Evolutionary conservation across 192 early-diverging fungal species (phyloP).

Genomic region (Chytriomyces hyalinus): DNA sequence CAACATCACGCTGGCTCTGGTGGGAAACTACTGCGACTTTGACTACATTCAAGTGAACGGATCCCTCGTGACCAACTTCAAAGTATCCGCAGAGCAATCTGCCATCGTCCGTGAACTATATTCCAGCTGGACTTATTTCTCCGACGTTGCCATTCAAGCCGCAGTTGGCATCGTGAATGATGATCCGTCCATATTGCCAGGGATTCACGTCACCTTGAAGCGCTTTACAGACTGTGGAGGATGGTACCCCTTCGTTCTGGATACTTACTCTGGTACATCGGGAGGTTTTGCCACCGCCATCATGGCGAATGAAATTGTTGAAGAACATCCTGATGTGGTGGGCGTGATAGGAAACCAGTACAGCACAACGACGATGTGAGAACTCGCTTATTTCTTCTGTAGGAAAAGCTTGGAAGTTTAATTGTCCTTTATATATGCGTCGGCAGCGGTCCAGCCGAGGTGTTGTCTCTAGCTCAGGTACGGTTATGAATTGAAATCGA

Average conservation of each 20-base stretch:
- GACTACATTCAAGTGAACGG: neutral
- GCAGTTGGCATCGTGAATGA: neutral
- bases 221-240: constrained; percentile 17
- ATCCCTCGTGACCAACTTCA: constrained; percentile 16
- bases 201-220: constrained; percentile 9
- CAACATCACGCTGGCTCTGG: constrained; percentile 4
- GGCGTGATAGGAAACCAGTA: constrained; percentile 9
- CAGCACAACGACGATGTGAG: neutral
- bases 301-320: neutral
- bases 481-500: no score
- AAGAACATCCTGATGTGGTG: constrained; percentile 5
- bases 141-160: neutral
- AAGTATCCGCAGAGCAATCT: neutral
- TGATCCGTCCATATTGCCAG: neutral
- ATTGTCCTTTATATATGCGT: no score
- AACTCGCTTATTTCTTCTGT: no score
- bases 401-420: no score
- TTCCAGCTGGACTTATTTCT: neutral
- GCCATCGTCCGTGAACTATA: neutral
- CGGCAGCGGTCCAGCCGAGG: no score
- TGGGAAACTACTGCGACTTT: constrained; percentile 21
- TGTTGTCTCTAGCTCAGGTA: no score
- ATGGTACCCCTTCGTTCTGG: constrained; percentile 1
- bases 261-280: neutral
- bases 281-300: constrained; percentile 9